Conservation (phyloP, 1,139 yeast genomes). For the Pichia sp. region DNA sequence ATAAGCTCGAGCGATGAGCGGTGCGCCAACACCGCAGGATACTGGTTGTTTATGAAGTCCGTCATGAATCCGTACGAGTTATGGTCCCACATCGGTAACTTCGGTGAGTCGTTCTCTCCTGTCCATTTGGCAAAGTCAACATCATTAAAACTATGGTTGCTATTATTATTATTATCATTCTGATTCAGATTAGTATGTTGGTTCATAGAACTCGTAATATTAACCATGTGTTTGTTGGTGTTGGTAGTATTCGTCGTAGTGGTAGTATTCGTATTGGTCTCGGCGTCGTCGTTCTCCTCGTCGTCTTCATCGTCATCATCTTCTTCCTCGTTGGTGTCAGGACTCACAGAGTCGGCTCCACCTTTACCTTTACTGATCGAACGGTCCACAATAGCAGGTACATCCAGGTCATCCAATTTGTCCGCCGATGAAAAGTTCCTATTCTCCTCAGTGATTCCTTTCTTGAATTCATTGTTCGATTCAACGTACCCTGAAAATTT, state of each 20-base stretch:
- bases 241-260: background rate
- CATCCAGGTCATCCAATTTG: background rate
- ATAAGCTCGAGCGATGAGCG: background rate
- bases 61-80: slow-evolving; percentile 69
- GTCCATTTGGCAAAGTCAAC: slow-evolving; percentile 26
- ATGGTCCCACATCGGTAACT: slow-evolving; percentile 35
- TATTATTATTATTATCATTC: background rate
- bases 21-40: slow-evolving; percentile 19
- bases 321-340: background rate
- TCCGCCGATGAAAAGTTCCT: background rate
- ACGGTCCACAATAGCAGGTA: background rate
- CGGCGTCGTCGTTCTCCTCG: slow-evolving; percentile 3
- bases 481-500: slow-evolving; percentile 18
- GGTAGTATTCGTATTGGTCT: slow-evolving; percentile 1
- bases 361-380: background rate
- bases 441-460: background rate
- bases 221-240: background rate
- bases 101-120: slow-evolving; percentile 20
- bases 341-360: background rate
- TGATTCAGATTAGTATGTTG: background rate
- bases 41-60: slow-evolving; percentile 27
- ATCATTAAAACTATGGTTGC: background rate
- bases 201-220: background rate
- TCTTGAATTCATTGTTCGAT: background rate
- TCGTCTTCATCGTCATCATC: slow-evolving; percentile 11